A percentile compares a stretch with the other conserved stretches of the same genome.
Evolutionary conservation across 1,284 basidiomycete species (phyloP).

Genomic region (Austropuccinia psidii): DNA sequence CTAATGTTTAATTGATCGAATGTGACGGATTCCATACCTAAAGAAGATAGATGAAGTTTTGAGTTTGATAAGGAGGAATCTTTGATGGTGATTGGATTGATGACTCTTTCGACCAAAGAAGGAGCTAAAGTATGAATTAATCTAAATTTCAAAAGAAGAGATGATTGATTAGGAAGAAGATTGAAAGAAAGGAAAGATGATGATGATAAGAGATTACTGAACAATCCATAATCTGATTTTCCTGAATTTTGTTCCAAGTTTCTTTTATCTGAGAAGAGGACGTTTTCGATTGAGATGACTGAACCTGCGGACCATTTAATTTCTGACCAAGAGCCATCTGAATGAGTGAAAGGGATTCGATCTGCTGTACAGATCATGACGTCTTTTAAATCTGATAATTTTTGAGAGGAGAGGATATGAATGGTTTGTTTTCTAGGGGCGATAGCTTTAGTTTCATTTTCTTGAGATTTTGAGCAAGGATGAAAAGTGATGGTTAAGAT

Average conservation of each 20-base stretch:
- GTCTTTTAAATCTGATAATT: slow-evolving; percentile 58
- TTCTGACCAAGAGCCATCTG: neutral
- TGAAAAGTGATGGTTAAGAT: slow-evolving; percentile 18
- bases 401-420: slow-evolving; percentile 59
- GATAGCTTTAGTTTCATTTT: slow-evolving; percentile 10
- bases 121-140: slow-evolving; percentile 6
- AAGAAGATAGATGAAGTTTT: neutral
- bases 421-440: slow-evolving; percentile 26
- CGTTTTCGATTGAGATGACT: slow-evolving; percentile 16
- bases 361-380: slow-evolving; percentile 60
- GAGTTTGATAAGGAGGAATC: neutral
- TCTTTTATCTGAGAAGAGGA: slow-evolving; percentile 12
- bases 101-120: neutral
- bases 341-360: slow-evolving; percentile 52
- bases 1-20: slow-evolving; percentile 48
- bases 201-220: neutral
- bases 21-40: slow-evolving; percentile 14
- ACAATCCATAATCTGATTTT: slow-evolving; percentile 21
- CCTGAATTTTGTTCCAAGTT: neutral
- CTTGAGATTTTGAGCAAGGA: neutral
- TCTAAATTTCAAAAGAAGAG: neutral
- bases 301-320: slow-evolving; percentile 10
- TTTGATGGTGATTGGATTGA: too few species aligned
- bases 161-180: neutral
- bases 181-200: neutral